Evolutionary conservation across 305 asterid genomes (phyloP).

Genomic region (Coffea humblotiana): DNA sequence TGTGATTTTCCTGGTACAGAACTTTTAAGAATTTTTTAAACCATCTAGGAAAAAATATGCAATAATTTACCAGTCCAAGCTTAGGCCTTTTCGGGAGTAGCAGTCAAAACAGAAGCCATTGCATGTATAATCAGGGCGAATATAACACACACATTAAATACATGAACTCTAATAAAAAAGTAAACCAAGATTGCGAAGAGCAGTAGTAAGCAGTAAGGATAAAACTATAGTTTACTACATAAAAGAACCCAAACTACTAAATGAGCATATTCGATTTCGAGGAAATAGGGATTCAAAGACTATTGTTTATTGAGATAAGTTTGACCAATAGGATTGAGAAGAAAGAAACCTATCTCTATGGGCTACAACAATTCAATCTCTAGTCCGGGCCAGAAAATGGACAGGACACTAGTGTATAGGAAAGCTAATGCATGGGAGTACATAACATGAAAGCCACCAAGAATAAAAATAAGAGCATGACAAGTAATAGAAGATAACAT

Average conservation of each 20-base stretch:
- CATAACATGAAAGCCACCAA: slow-evolving; percentile 25
- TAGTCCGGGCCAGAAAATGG: slow-evolving; percentile 27
- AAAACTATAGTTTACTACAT: not conserved
- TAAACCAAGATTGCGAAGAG: not conserved
- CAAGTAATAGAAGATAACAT: not conserved
- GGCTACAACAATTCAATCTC: slow-evolving; percentile 25
- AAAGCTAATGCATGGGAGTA: slow-evolving; percentile 25
- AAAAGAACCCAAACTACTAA: not conserved
- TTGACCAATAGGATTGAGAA: slow-evolving; percentile 32
- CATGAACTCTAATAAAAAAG: not conserved
- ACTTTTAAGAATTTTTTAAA: not conserved
- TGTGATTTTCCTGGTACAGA: not conserved
- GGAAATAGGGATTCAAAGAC: no score
- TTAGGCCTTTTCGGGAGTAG: slow-evolving; percentile 88
- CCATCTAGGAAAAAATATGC: slow-evolving; percentile 1
- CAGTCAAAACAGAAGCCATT: slow-evolving; percentile 92
- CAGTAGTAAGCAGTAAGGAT: not conserved
- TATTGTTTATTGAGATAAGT: slow-evolving; percentile 16
- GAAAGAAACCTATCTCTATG: slow-evolving; percentile 46
- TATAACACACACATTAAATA: slow-evolving; percentile 3
- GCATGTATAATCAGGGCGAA: slow-evolving; percentile 78
- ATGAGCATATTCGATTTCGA: not conserved
- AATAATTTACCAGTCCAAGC: slow-evolving; percentile 85
- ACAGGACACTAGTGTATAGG: slow-evolving; percentile 28
- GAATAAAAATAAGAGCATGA: slow-evolving; percentile 9